Evolutionary conservation across 73 alveolate species (phyloP).

Genomic region (Symbiodinium pilosum): DNA sequence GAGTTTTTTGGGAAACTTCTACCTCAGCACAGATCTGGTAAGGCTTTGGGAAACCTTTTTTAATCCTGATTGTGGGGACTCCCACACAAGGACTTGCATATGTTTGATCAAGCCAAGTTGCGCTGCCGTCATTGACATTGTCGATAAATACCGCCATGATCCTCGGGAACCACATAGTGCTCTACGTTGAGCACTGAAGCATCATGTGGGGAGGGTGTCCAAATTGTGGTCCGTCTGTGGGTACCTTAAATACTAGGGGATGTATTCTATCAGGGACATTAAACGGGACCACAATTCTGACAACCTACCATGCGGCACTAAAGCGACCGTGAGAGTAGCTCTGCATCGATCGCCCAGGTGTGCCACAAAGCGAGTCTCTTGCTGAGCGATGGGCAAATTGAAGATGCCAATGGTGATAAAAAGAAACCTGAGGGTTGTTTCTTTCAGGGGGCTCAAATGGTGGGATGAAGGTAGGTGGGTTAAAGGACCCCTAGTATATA

Average conservation of each 20-base stretch:
- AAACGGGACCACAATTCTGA: not conserved
- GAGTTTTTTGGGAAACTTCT: too few species aligned
- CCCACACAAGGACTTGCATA: too few species aligned
- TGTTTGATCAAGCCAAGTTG: not conserved
- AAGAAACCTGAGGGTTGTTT: slow-evolving; percentile 36
- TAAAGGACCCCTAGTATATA: too few species aligned
- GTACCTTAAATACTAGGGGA: too few species aligned
- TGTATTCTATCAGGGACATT: not conserved
- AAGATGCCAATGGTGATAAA: slow-evolving; percentile 75
- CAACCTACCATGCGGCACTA: too few species aligned
- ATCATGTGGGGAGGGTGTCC: too few species aligned
- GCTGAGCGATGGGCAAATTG: slow-evolving; percentile 15
- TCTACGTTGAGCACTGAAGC: not conserved
- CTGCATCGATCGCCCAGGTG: not conserved
- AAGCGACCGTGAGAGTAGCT: not conserved
- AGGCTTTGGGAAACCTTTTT: too few species aligned
- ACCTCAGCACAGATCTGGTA: too few species aligned
- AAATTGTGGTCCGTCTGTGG: too few species aligned
- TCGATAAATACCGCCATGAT: slow-evolving; percentile 85
- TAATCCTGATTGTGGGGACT: too few species aligned
- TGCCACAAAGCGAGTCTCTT: not conserved
- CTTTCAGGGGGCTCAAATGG: too few species aligned
- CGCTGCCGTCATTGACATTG: slow-evolving; percentile 75
- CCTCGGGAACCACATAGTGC: not conserved
- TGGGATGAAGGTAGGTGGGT: too few species aligned